Percentiles rank a stretch among this genome's conserved stretches.
Conservation (phyloP, 306 rosid species). For the Quercus berberidifolia region DNA sequence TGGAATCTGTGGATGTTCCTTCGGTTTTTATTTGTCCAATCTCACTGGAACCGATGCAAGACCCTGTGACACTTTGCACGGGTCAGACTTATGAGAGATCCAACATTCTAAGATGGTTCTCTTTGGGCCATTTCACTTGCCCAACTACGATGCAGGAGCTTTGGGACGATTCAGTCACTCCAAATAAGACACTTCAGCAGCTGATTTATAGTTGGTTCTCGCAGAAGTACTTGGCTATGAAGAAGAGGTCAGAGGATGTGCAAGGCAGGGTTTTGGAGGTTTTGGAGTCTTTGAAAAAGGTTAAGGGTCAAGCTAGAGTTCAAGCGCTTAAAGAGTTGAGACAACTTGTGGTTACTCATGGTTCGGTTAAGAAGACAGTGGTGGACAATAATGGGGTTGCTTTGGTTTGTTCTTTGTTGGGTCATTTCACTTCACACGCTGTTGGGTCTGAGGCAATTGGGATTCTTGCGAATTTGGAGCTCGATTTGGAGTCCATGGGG, state of each 20-base stretch:
- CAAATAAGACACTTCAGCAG: conserved; percentile 60
- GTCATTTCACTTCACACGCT: conserved; percentile 77
- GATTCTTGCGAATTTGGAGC: conserved; percentile 55
- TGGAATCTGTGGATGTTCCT: conserved; percentile 62
- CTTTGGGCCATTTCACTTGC: conserved; percentile 69
- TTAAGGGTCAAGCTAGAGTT: conserved; percentile 73
- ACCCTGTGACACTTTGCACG: conserved; percentile 85
- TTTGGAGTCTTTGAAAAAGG: conserved; percentile 51
- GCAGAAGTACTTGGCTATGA: conserved; percentile 49
- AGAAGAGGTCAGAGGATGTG: conserved; percentile 62
- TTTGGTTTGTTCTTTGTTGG: conserved; percentile 50
- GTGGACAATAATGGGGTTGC: conserved; percentile 43
- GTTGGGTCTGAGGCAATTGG: conserved; percentile 81
- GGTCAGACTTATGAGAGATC: conserved; percentile 85
- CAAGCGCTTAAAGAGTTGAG: conserved; percentile 58
- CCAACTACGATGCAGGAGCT: conserved; percentile 90
- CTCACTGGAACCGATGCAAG: conserved; percentile 73
- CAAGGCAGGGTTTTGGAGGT: conserved; percentile 61
- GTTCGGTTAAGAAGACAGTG: conserved; percentile 37
- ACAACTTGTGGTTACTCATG: conserved; percentile 36
- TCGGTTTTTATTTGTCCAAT: conserved; percentile 77
- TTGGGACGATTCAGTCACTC: conserved; percentile 69
- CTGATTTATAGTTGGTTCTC: conserved; percentile 65
- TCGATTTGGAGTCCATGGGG: conserved; percentile 40
- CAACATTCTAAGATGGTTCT: conserved; percentile 74